A percentile compares a stretch with the other conserved stretches of the same genome.
Evolutionary conservation across 202 grass and related monocot species (phyloP).

Genomic region (Carex sylvatica): DNA sequence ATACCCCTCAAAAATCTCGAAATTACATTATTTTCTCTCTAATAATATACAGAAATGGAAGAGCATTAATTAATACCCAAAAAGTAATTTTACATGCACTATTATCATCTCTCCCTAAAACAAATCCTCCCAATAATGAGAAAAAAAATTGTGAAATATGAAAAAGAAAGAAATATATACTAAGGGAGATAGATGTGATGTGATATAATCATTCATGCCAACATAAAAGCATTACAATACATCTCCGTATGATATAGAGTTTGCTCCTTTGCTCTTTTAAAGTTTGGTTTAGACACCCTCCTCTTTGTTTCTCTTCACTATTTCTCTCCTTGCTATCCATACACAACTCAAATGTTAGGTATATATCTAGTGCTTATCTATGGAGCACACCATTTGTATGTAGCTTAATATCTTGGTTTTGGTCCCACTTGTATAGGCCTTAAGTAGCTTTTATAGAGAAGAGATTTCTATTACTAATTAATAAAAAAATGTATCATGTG

Average conservation of each 20-base stretch:
- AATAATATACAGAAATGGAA: neutral
- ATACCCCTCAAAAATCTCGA: too few relatives aligned
- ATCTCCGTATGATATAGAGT: slow-evolving; percentile 28
- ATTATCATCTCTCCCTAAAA: neutral
- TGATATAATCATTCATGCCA: neutral
- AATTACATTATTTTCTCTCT: neutral
- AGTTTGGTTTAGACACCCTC: slow-evolving; percentile 22
- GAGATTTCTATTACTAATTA: neutral
- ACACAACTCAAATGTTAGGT: neutral
- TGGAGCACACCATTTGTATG: neutral
- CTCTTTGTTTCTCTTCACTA: neutral
- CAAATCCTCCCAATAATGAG: neutral
- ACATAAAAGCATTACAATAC: slow-evolving; percentile 29
- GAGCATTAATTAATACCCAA: neutral
- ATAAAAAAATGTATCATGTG: neutral
- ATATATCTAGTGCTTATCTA: neutral
- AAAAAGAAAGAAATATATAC: neutral
- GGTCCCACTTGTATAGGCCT: neutral
- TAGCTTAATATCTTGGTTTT: neutral
- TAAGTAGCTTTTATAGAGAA: slow-evolving; percentile 25
- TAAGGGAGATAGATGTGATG: neutral
- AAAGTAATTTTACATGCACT: neutral
- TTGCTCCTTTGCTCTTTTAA: slow-evolving; percentile 27
- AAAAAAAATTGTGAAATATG: neutral
- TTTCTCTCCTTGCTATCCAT: neutral